Evolutionary conservation across 139 green algal species (phyloP).

Genomic region (Pseudopediastrum boryanum): DNA sequence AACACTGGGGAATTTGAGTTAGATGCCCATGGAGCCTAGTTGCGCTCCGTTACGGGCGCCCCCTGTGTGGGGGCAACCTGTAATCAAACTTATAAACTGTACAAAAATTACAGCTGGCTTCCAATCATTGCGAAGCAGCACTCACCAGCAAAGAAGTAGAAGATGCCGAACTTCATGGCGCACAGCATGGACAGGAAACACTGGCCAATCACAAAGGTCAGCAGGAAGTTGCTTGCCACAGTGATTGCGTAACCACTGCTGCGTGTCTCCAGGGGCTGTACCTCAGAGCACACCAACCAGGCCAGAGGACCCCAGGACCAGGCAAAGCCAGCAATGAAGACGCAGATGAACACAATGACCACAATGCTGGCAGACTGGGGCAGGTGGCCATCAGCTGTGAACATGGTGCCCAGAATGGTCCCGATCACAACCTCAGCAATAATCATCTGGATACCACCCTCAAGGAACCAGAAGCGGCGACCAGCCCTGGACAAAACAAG

Average conservation of each 20-base stretch:
- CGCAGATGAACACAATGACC: slow-evolving; percentile 59
- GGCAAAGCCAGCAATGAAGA: slow-evolving; percentile 75
- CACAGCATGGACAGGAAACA: slow-evolving; percentile 75
- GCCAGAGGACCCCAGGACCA: slow-evolving; percentile 63
- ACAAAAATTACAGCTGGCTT: too few relatives aligned
- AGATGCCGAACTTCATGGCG: slow-evolving; percentile 60
- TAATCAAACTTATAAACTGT: too few relatives aligned
- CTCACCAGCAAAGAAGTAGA: slow-evolving; percentile 67
- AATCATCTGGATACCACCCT: too few relatives aligned
- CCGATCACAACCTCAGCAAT: too few relatives aligned
- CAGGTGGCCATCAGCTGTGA: background rate
- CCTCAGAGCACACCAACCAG: slow-evolving; percentile 46
- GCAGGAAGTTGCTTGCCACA: slow-evolving; percentile 63
- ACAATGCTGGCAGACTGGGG: background rate
- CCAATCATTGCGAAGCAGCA: too few relatives aligned
- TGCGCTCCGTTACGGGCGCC: too few relatives aligned
- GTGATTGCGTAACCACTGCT: slow-evolving; percentile 40
- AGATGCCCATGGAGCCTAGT: too few relatives aligned
- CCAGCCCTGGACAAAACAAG: too few relatives aligned
- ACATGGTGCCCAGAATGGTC: too few relatives aligned
- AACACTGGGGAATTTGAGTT: too few relatives aligned
- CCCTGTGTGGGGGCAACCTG: too few relatives aligned
- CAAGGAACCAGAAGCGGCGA: too few relatives aligned
- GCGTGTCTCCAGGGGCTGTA: slow-evolving; percentile 55
- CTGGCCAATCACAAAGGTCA: slow-evolving; percentile 76